A percentile compares a stretch with the other conserved stretches of the same genome.
phyloP scores from a whole-genome alignment of 768 basidiomycete species.

The Hericium coralloides region DNA sequence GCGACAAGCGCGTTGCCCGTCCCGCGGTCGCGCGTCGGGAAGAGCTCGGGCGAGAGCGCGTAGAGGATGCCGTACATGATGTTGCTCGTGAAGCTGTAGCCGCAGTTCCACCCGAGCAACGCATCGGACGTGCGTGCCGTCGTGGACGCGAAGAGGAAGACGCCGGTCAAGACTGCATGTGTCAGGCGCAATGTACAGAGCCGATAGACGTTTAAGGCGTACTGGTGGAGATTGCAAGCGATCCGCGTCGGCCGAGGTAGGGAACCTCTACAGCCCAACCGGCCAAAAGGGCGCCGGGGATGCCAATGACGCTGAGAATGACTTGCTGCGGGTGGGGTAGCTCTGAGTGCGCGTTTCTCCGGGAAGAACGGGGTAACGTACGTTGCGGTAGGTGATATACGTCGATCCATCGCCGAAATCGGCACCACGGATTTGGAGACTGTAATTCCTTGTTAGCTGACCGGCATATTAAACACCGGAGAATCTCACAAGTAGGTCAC shows the following conservation, averaged over 20 bases:
- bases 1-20: constrained; percentile 49
- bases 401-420: constrained; percentile 61
- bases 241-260: constrained; percentile 42
- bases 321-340: constrained; percentile 30
- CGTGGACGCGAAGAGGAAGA: constrained; percentile 49
- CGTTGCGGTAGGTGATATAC: constrained; percentile 69
- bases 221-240: constrained; percentile 43
- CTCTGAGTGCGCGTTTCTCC: neutral
- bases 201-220: constrained; percentile 2
- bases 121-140: constrained; percentile 44
- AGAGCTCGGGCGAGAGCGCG: constrained; percentile 38
- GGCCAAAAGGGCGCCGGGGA: constrained; percentile 49
- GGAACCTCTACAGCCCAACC: constrained; percentile 46
- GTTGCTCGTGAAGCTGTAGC: constrained; percentile 47
- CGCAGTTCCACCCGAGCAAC: constrained; percentile 52
- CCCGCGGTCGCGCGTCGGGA: constrained; percentile 45
- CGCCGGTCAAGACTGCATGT: constrained; percentile 39
- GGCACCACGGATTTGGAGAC: constrained; percentile 57
- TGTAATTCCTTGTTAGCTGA: constrained; percentile 17
- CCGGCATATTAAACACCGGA: neutral
- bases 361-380: constrained; percentile 18
- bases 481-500: constrained; percentile 42
- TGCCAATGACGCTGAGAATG: constrained; percentile 46
- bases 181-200: neutral
- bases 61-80: constrained; percentile 44